Percentiles rank a stretch among this genome's conserved stretches.
phyloP scores from a whole-genome alignment of 2,329 filamentous ascomycete species.

The Phialocephala sp. region DNA sequence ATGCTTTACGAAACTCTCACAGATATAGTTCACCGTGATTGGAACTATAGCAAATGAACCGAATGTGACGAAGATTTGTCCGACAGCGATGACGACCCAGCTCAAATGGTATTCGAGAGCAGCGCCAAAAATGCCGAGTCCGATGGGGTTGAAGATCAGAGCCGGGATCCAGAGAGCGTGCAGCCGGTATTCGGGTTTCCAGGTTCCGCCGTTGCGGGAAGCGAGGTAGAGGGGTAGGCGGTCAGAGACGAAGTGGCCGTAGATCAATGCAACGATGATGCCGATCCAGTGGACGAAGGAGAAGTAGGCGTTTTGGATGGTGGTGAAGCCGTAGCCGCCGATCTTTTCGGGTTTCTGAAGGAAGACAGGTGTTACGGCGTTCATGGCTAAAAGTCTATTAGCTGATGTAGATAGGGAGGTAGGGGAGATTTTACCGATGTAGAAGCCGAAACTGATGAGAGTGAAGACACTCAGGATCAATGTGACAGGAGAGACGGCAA shows the following conservation, averaged over 20 bases:
- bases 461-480: constrained; percentile 47
- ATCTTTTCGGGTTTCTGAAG: constrained; percentile 45
- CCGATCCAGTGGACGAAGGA: constrained; percentile 50
- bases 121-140: constrained; percentile 47
- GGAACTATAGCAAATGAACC: constrained; percentile 43
- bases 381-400: constrained; percentile 20
- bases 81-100: constrained; percentile 48
- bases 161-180: constrained; percentile 36
- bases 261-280: constrained; percentile 45
- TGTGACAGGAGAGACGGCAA: constrained; percentile 45
- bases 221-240: constrained; percentile 43
- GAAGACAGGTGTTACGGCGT: constrained; percentile 37
- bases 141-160: constrained; percentile 43
- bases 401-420: not conserved
- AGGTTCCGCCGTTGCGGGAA: constrained; percentile 25
- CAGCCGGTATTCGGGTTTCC: constrained; percentile 39
- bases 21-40: constrained; percentile 43
- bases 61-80: constrained; percentile 47
- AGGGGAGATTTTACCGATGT: constrained; percentile 16
- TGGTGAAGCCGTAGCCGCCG: constrained; percentile 50
- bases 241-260: constrained; percentile 47
- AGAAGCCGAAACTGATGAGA: constrained; percentile 34
- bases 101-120: constrained; percentile 48
- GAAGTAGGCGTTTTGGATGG: constrained; percentile 47
- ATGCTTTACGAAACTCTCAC: constrained; percentile 45